A percentile compares a stretch with the other conserved stretches of the same genome.
These are phyloP conservation scores for Aspergillus heteromorphus DNA, from an alignment of 495 filamentous ascomycete species.

Conservation along the genomic window DNA sequence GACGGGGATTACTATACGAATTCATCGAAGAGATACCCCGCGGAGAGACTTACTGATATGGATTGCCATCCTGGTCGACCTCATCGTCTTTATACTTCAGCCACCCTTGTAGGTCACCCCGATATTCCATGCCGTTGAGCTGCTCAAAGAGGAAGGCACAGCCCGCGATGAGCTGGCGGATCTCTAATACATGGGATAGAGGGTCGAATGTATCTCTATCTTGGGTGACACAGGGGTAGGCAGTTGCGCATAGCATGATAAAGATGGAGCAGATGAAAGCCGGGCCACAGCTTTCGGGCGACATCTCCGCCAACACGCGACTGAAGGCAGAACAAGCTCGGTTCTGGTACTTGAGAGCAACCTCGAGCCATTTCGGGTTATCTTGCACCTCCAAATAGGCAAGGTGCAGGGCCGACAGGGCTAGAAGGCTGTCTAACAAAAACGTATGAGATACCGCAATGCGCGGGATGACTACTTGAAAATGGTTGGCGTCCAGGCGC, in stretches of 20 bases:
- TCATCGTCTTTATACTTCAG: constrained; percentile 17
- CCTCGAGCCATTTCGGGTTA: constrained; percentile 26
- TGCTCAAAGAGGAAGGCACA: constrained; percentile 30
- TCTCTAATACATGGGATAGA: constrained; percentile 27
- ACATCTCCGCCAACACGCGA: constrained; percentile 22
- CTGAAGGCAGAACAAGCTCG: constrained; percentile 31
- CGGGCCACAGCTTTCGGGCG: constrained; percentile 24
- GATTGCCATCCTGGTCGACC: constrained; percentile 9
- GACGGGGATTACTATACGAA: neutral
- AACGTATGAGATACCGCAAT: constrained; percentile 40
- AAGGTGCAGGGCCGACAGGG: constrained; percentile 43
- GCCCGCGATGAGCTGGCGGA: constrained; percentile 31
- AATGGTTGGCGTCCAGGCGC: constrained; percentile 29
- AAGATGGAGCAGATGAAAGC: constrained; percentile 39
- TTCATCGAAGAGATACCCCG: neutral
- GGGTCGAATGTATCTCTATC: constrained; percentile 25
- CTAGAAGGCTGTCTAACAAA: constrained; percentile 43
- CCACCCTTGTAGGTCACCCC: constrained; percentile 26
- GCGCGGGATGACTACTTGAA: constrained; percentile 37
- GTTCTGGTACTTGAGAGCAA: constrained; percentile 32
- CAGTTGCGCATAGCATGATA: constrained; percentile 34
- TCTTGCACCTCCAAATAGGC: constrained; percentile 29
- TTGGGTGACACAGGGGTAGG: constrained; percentile 29
- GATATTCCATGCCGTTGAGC: constrained; percentile 18
- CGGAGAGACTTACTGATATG: constrained; percentile 8